A percentile compares a stretch with the other conserved stretches of the same genome.
Evolutionary conservation across 805 yeast genomes (phyloP).

Genomic region (Candida boidinii): DNA sequence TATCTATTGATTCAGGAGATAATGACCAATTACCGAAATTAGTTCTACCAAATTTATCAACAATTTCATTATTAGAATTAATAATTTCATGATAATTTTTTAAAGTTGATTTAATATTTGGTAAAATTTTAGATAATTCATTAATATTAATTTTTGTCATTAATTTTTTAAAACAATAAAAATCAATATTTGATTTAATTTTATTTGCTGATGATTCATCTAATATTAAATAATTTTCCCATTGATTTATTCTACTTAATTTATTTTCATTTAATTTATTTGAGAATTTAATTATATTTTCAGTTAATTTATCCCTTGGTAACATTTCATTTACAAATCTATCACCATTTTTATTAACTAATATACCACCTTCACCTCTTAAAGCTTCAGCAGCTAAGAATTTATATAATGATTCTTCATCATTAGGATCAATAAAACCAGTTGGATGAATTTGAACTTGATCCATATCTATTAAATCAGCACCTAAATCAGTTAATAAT

Average conservation of each 20-base stretch:
- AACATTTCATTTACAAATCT: constrained; percentile 55
- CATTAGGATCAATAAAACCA: constrained; percentile 43
- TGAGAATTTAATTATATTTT: constrained; percentile 43
- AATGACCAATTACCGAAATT: constrained; percentile 13
- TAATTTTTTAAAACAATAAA: constrained; percentile 46
- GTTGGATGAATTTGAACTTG: constrained; percentile 65
- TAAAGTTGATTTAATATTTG: constrained; percentile 7
- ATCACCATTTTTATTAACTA: constrained; percentile 35
- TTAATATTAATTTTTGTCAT: constrained; percentile 38
- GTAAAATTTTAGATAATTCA: constrained; percentile 31
- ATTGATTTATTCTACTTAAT: constrained; percentile 19
- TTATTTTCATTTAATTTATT: constrained; percentile 20
- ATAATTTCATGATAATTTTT: constrained; percentile 5
- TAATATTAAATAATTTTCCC: constrained; percentile 38
- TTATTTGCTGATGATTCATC: constrained; percentile 35
- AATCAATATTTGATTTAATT: constrained; percentile 44
- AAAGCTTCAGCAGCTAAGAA: constrained; percentile 61
- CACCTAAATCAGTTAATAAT: constrained; percentile 41
- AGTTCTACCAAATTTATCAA: constrained; percentile 7
- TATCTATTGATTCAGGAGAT: constrained; percentile 1
- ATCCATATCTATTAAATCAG: constrained; percentile 52
- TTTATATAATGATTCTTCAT: constrained; percentile 27
- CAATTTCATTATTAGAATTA: neutral
- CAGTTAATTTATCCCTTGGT: constrained; percentile 52
- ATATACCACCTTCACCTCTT: constrained; percentile 58